Percentiles rank a stretch among this genome's conserved stretches.
Conservation (phyloP, 176 grass and related monocot species). For the Oryza glaberrima region DNA sequence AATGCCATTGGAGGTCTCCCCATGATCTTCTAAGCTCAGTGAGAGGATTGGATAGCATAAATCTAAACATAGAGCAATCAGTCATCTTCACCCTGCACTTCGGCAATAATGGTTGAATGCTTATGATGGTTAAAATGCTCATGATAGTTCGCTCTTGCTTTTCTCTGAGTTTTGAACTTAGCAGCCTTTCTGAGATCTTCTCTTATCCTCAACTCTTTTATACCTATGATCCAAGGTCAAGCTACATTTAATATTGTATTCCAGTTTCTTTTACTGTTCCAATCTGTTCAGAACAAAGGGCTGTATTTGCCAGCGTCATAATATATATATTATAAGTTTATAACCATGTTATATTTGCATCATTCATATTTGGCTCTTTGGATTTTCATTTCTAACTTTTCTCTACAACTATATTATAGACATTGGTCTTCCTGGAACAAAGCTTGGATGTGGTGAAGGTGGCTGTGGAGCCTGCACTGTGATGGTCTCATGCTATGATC, state of each 20-base stretch:
- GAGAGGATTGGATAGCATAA: background rate
- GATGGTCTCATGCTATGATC: constrained; percentile 80
- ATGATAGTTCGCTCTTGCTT: background rate
- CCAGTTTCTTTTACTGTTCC: background rate
- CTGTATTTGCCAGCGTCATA: background rate
- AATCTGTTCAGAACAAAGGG: background rate
- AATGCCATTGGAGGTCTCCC: background rate
- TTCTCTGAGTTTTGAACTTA: background rate
- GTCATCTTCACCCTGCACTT: background rate
- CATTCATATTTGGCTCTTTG: constrained; percentile 20
- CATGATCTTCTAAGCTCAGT: background rate
- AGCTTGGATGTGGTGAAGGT: constrained; percentile 97
- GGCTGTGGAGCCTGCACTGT: constrained; percentile 99
- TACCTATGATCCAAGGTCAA: background rate
- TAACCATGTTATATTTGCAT: background rate
- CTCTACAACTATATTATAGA: constrained; percentile 46
- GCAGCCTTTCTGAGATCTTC: background rate
- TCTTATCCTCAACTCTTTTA: background rate
- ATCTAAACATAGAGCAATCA: background rate
- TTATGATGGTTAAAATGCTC: background rate
- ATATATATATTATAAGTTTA: constrained; percentile 17
- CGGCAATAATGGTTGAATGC: background rate
- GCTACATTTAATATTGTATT: background rate
- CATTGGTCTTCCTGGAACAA: constrained; percentile 85
- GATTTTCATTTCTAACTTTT: constrained; percentile 32